Evolutionary conservation across 129 eudicot species (phyloP).

Genomic region (Pseudognaphalium luteoalbum): DNA sequence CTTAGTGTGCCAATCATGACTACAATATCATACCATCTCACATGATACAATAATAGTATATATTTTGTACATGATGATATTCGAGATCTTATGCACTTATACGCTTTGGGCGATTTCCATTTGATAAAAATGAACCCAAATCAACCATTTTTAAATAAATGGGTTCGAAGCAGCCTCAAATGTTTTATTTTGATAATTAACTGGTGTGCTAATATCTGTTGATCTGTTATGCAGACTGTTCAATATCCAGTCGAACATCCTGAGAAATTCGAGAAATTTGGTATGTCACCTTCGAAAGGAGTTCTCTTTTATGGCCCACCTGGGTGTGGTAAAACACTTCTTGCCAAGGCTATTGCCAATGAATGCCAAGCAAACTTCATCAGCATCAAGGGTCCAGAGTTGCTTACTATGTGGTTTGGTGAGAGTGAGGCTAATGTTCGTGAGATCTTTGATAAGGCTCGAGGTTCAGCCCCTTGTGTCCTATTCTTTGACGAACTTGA

Average conservation of each 20-base stretch:
- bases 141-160: too few species aligned
- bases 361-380: slow-evolving; percentile 97
- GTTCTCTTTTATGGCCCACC: slow-evolving; percentile 98
- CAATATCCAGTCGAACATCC: slow-evolving; percentile 99
- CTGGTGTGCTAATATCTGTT: not conserved
- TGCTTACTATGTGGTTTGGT: slow-evolving; percentile 99
- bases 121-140: too few species aligned
- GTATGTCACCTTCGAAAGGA: slow-evolving; percentile 98
- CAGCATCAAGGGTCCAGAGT: slow-evolving; percentile 88
- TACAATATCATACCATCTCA: too few species aligned
- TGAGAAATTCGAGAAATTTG: slow-evolving; percentile 93
- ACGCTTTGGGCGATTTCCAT: not conserved
- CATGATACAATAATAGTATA: too few species aligned
- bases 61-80: too few species aligned
- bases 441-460: slow-evolving; percentile 95
- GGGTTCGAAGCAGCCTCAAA: too few species aligned
- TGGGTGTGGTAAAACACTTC: slow-evolving; percentile 92
- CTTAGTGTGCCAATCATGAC: too few species aligned
- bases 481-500: slow-evolving; percentile 90
- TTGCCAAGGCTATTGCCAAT: slow-evolving; percentile 96
- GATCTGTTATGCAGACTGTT: slow-evolving; percentile 57
- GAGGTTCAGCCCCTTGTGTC: slow-evolving; percentile 95
- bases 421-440: slow-evolving; percentile 97
- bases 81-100: not conserved
- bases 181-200: not conserved